Base-by-base conservation (phyloP, 495 filamentous ascomycete species). In the Tuber calosporum region DNA sequence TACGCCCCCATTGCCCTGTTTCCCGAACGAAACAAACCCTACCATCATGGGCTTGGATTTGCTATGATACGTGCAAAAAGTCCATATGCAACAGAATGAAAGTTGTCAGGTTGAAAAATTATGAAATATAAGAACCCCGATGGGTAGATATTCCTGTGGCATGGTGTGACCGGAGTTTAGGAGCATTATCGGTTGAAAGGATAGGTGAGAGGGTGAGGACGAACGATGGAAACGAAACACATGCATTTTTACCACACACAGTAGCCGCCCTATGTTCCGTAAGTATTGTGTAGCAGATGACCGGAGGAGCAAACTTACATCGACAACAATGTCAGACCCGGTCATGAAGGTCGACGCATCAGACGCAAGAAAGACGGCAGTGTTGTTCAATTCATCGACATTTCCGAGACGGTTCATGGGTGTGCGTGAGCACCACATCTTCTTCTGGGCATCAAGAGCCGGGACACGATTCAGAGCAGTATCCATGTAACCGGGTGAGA, bases 341-440 rank as follows among this genome's bases (percentile, higher is more conserved):
- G 92, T 96, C 86, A 94, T 91, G 83, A 92, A 97, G 37, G 85
- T 84, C n/a, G 87, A 89, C 13, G 90, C 89, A 76, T 93, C 90
- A 43, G 90, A 92, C 3, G 90, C 89, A 70, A 97, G 84, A 82
- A 92, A 91, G 53, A 95, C 89, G 70, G 92, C 90, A 41, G 93
- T 85, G 30, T 90, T 90, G 79, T 94, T 93, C 43, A 96, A 83
- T 80, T 94, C 93, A 77, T 93, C 89, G 17, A 91, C 89, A 66
- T 83, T 85, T n/a, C 93, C 93, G 71, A 96, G 87, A n/a, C 92
- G 87, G 40, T 86, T 85, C 85, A 81, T 80, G 0, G 93, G 93
- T 39, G 91, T 94, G 66, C 90, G 82, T 15, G 85, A 86, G 69
- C 87, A 88, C 92, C 92, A 96, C 80, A 93, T 89, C 82, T 87